These are phyloP conservation scores for Penicillium ucsense DNA, from an alignment of 495 filamentous ascomycete species.

Conservation along the genomic window DNA sequence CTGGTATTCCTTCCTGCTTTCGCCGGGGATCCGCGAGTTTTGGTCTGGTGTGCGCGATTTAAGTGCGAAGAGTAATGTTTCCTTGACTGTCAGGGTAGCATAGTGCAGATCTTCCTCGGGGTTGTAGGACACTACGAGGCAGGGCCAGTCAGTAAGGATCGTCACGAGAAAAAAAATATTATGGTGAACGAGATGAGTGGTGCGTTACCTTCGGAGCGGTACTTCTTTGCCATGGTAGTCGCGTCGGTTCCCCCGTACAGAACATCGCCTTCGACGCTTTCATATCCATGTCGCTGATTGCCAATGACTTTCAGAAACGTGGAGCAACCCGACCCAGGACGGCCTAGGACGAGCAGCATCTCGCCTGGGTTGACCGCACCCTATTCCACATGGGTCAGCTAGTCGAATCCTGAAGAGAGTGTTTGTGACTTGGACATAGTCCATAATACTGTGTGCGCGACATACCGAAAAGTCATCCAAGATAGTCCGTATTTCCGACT, in stretches of 20 bases:
- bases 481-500: conserved; percentile 50
- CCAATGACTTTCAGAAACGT: conserved; percentile 63
- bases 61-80: conserved; percentile 63
- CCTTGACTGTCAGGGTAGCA: conserved; percentile 57
- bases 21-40: conserved; percentile 46
- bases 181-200: too few relatives aligned
- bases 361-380: conserved; percentile 38
- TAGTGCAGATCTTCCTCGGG: conserved; percentile 73
- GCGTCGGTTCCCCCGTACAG: conserved; percentile 54
- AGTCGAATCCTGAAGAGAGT: too few relatives aligned
- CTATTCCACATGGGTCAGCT: too few relatives aligned
- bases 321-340: conserved; percentile 63
- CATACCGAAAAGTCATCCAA: conserved; percentile 49
- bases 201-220: conserved; percentile 46
- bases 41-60: conserved; percentile 59
- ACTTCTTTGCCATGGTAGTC: conserved; percentile 50
- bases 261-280: conserved; percentile 52
- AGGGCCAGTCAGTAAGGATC: neutral
- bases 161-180: neutral
- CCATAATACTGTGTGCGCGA: conserved; percentile 17
- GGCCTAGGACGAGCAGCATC: conserved; percentile 57
- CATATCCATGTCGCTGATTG: conserved; percentile 56
- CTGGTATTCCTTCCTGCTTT: conserved; percentile 53
- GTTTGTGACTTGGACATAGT: conserved; percentile 19
- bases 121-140: conserved; percentile 44